Evolutionary conservation across 768 basidiomycete species (phyloP).

Genomic region (Mycena polygramma): DNA sequence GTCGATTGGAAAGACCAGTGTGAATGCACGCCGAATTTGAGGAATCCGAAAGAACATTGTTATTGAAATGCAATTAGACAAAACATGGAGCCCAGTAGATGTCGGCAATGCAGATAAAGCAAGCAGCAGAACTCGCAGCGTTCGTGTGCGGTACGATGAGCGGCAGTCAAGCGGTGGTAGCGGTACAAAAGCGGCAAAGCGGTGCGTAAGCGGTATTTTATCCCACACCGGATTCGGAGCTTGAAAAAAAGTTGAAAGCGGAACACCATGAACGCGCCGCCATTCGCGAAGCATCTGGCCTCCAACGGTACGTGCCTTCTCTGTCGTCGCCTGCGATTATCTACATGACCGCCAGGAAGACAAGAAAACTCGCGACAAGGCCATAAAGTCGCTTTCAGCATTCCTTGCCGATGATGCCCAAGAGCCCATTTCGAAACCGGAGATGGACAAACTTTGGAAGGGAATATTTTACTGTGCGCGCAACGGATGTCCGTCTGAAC

Average conservation of each 20-base stretch:
- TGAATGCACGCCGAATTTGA: too few species aligned
- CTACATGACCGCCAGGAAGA: slow-evolving; percentile 62
- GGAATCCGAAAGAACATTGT: too few species aligned
- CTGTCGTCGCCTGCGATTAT: slow-evolving; percentile 21
- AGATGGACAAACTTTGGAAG: slow-evolving; percentile 97
- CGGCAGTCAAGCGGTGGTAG: too few species aligned
- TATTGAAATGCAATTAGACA: too few species aligned
- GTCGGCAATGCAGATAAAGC: too few species aligned
- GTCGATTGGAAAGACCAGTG: too few species aligned
- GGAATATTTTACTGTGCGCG: slow-evolving; percentile 94
- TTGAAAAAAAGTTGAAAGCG: slow-evolving; percentile 40
- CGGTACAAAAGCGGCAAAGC: too few species aligned
- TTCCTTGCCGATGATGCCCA: slow-evolving; percentile 82
- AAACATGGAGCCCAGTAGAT: too few species aligned
- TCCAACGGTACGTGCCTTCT: slow-evolving; percentile 77
- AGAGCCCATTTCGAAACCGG: slow-evolving; percentile 73
- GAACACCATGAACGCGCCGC: slow-evolving; percentile 66
- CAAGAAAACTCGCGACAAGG: slow-evolving; percentile 93
- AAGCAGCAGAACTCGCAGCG: too few species aligned
- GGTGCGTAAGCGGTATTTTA: too few species aligned
- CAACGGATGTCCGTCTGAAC: background rate
- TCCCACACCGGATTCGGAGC: too few species aligned
- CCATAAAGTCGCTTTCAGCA: slow-evolving; percentile 79
- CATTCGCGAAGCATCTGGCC: slow-evolving; percentile 91
- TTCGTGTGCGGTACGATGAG: too few species aligned